Evolutionary conservation across 345 rosid species (phyloP).

Genomic region (Balakata baccata): DNA sequence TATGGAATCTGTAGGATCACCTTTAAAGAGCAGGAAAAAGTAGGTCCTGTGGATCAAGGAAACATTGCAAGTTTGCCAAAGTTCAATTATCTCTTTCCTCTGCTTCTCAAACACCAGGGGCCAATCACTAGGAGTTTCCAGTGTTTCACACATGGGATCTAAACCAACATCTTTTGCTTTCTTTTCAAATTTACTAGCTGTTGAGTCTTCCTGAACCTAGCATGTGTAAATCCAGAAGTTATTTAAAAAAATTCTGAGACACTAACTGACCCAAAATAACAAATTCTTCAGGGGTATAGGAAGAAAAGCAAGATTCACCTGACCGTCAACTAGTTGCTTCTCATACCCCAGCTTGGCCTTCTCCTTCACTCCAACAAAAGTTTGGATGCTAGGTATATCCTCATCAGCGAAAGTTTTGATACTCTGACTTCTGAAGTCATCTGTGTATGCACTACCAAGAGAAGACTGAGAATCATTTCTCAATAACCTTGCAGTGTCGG

Average conservation of each 20-base stretch:
- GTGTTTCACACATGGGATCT: slow-evolving; percentile 52
- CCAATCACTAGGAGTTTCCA: slow-evolving; percentile 50
- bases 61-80: slow-evolving; percentile 84
- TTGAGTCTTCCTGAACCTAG: slow-evolving; percentile 31
- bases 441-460: slow-evolving; percentile 58
- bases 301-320: slow-evolving; percentile 27
- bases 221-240: slow-evolving; percentile 7
- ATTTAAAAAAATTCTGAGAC: neutral
- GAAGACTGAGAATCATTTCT: slow-evolving; percentile 82
- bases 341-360: slow-evolving; percentile 56
- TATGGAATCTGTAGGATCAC: slow-evolving; percentile 81
- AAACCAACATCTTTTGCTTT: slow-evolving; percentile 51
- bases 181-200: slow-evolving; percentile 36
- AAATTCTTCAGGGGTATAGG: neutral
- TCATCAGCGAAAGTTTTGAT: slow-evolving; percentile 52
- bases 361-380: slow-evolving; percentile 81
- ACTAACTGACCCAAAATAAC: neutral
- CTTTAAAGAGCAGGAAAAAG: slow-evolving; percentile 87
- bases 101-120: slow-evolving; percentile 58
- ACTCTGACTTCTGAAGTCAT: slow-evolving; percentile 37
- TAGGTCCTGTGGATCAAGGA: slow-evolving; percentile 89
- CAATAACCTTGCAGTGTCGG: slow-evolving; percentile 33
- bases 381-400: slow-evolving; percentile 67
- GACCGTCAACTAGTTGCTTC: slow-evolving; percentile 40
- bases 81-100: slow-evolving; percentile 62